Percentiles rank a stretch among this genome's conserved stretches.
These are phyloP conservation scores for Pistacia vera DNA, from an alignment of 345 rosid genomes.

Conservation along the genomic window DNA sequence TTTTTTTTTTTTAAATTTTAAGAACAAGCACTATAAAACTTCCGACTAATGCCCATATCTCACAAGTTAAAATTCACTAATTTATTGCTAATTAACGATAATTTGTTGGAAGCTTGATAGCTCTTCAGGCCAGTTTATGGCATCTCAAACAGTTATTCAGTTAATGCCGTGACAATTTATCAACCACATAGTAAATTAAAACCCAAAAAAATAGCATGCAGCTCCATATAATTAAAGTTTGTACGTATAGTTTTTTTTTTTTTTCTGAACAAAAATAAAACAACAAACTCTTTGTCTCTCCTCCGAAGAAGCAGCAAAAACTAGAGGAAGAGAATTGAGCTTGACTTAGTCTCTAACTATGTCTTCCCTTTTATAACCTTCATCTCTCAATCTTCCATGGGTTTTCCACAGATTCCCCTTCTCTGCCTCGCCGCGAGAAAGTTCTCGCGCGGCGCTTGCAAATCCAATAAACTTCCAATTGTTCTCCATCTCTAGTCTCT, in stretches of 20 bases:
- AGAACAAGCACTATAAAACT: too few species aligned
- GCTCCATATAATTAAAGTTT: not conserved
- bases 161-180: too few species aligned
- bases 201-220: slow-evolving; percentile 8
- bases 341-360: slow-evolving; percentile 28
- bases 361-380: slow-evolving; percentile 27
- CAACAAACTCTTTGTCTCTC: not conserved
- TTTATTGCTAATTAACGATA: too few species aligned
- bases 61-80: too few species aligned
- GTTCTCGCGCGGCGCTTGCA: slow-evolving; percentile 26
- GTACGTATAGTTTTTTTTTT: too few species aligned
- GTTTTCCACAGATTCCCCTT: slow-evolving; percentile 35
- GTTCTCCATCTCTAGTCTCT: not conserved
- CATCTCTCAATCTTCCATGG: slow-evolving; percentile 19
- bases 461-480: not conserved
- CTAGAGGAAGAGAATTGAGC: slow-evolving; percentile 44
- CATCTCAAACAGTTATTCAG: too few species aligned
- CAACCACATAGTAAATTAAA: too few species aligned
- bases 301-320: slow-evolving; percentile 45
- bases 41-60: too few species aligned
- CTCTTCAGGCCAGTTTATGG: too few species aligned
- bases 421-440: slow-evolving; percentile 28
- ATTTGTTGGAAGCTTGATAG: too few species aligned
- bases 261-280: not conserved
- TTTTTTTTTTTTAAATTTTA: too few species aligned